phyloP scores from a whole-genome alignment of 1,139 yeast species.

The Geotrichum siamense region DNA sequence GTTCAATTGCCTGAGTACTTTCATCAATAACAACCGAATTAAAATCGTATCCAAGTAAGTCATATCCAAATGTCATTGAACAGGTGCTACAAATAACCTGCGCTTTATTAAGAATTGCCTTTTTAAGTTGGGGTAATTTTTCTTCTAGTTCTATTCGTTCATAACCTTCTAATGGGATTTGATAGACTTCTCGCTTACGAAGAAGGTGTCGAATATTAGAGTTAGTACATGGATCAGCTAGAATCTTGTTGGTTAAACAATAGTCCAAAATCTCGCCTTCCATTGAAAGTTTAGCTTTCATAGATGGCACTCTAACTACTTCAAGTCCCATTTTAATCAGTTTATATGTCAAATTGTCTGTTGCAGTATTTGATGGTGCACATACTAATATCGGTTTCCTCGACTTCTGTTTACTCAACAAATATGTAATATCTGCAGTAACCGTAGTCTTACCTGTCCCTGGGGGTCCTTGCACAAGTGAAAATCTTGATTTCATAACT shows the following conservation, averaged over 20 bases:
- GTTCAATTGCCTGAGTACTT: conserved; percentile 95
- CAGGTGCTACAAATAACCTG: conserved; percentile 86
- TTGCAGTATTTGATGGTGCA: conserved; percentile 96
- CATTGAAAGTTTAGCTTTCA: conserved; percentile 45
- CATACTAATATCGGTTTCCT: conserved; percentile 65
- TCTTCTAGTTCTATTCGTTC: conserved; percentile 35
- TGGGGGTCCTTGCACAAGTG: conserved; percentile 93
- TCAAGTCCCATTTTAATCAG: conserved; percentile 57
- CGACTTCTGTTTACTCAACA: conserved; percentile 53
- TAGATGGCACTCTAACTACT: conserved; percentile 54
- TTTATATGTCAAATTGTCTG: conserved; percentile 76
- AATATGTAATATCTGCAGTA: conserved; percentile 80
- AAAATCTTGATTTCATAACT: conserved; percentile 65
- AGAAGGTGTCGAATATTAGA: neutral
- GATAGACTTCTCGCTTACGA: neutral
- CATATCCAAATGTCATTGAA: conserved; percentile 91
- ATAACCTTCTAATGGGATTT: neutral
- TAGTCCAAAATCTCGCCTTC: neutral
- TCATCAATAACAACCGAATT: conserved; percentile 96
- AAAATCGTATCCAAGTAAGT: conserved; percentile 65
- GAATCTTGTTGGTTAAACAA: neutral
- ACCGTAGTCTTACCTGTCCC: conserved; percentile 95
- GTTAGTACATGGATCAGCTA: neutral
- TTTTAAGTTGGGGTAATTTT: conserved; percentile 52
- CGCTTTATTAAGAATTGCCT: conserved; percentile 63